phyloP scores from a whole-genome alignment of 2,329 filamentous ascomycete species.

The Aspergillus japonicus region DNA sequence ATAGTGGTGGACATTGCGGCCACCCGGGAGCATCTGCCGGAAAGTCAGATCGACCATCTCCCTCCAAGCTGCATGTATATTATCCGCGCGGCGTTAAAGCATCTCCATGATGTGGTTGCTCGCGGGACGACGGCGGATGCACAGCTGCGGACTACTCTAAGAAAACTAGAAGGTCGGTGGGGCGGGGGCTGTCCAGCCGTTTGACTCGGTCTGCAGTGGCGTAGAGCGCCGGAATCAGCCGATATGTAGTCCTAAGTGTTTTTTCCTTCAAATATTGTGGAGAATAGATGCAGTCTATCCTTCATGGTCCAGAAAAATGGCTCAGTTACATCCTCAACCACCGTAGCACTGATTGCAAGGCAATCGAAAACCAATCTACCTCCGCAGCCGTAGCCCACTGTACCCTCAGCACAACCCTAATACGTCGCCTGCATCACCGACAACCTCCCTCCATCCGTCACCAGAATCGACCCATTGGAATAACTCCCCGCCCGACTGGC shows the following conservation, averaged over 20 bases:
- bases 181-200: background rate
- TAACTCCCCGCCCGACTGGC: constrained; percentile 53
- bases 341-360: no score
- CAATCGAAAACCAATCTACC: no score
- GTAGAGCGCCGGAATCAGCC: no score
- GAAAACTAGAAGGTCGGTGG: background rate
- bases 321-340: no score
- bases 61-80: background rate
- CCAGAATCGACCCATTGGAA: constrained; percentile 53
- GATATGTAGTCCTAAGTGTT: no score
- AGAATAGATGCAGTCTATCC: no score
- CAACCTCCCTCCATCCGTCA: constrained; percentile 45
- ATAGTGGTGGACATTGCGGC: constrained; percentile 23
- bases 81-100: background rate
- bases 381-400: no score
- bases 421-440: background rate
- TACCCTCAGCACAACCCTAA: background rate
- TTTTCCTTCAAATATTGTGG: no score
- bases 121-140: background rate
- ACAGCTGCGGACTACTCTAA: background rate
- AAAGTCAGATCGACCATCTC: background rate
- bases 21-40: constrained; percentile 2
- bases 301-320: no score
- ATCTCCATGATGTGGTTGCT: background rate
- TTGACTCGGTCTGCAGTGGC: no score